phyloP scores from a whole-genome alignment of 768 basidiomycete species.

The Boletus rubroflammeus region DNA sequence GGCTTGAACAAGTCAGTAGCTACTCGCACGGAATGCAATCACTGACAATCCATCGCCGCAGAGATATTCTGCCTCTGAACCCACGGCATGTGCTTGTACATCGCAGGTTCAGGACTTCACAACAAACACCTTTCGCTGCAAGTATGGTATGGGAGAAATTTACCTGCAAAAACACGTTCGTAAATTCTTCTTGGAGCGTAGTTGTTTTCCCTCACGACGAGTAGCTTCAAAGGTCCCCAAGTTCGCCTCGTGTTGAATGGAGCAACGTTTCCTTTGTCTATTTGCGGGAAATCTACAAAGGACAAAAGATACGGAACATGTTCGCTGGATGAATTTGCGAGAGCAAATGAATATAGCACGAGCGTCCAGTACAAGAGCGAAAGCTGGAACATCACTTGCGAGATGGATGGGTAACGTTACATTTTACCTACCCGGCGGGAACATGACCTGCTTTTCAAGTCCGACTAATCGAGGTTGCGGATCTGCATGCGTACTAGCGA shows the following conservation, averaged over 20 bases:
- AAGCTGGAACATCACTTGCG: slow-evolving; percentile 38
- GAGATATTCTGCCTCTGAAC: slow-evolving; percentile 33
- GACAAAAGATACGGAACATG: slow-evolving; percentile 37
- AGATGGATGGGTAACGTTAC: slow-evolving; percentile 1
- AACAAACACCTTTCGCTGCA: slow-evolving; percentile 42
- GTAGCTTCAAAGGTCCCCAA: slow-evolving; percentile 34
- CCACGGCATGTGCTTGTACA: slow-evolving; percentile 23
- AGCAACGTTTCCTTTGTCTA: slow-evolving; percentile 36
- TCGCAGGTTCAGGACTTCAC: slow-evolving; percentile 38
- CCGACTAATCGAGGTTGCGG: background rate
- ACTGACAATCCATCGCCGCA: slow-evolving; percentile 9
- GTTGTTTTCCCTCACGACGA: background rate
- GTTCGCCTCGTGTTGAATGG: slow-evolving; percentile 42
- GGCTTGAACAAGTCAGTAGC: slow-evolving; percentile 34
- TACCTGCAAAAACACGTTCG: slow-evolving; percentile 34
- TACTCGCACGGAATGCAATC: background rate
- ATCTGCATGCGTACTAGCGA: background rate
- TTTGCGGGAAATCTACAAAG: slow-evolving; percentile 30
- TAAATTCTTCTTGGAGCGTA: background rate
- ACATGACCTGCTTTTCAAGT: background rate
- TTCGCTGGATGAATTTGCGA: slow-evolving; percentile 34
- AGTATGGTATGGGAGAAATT: slow-evolving; percentile 44
- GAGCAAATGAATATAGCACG: slow-evolving; percentile 27
- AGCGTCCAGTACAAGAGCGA: slow-evolving; percentile 29
- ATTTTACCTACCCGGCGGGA: background rate